phyloP scores from a whole-genome alignment of 306 rosid species.

The Cucumis cinereus region DNA sequence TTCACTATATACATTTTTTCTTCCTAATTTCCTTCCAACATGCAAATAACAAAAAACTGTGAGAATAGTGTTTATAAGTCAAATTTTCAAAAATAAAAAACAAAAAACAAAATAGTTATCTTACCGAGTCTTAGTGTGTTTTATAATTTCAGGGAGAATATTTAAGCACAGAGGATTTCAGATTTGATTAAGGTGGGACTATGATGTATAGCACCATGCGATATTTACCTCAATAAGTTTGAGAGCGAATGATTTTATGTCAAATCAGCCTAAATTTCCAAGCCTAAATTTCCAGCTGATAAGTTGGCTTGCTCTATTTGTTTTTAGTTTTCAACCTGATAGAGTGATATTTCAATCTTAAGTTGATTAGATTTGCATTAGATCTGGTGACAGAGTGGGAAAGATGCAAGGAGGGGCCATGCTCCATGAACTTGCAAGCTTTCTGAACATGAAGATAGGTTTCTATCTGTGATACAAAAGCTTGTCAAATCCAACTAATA shows the following conservation, averaged over 20 bases:
- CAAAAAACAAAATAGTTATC: no score
- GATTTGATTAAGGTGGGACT: not conserved
- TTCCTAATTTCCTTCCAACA: no score
- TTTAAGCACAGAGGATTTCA: not conserved
- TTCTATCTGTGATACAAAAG: not conserved
- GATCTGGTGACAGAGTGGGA: not conserved
- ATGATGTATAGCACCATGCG: not conserved
- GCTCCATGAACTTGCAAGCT: not conserved
- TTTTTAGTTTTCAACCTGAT: constrained; percentile 6
- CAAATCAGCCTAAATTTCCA: constrained; percentile 11
- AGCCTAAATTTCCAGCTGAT: constrained; percentile 14
- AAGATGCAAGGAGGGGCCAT: constrained; percentile 2
- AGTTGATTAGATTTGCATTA: constrained; percentile 12
- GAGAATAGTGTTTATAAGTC: no score
- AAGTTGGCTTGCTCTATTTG: constrained; percentile 15
- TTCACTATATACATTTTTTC: no score
- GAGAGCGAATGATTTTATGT: not conserved
- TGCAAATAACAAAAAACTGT: no score
- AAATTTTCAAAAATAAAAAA: no score
- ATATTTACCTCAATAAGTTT: not conserved
- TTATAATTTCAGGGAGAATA: not conserved
- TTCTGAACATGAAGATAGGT: not conserved
- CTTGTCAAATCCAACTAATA: constrained; percentile 9
- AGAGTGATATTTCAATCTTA: constrained; percentile 10
- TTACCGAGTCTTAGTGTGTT: not conserved